Base-by-base conservation (phyloP, 192 early-diverging fungal species). In the Rhizophagus clarus region DNA sequence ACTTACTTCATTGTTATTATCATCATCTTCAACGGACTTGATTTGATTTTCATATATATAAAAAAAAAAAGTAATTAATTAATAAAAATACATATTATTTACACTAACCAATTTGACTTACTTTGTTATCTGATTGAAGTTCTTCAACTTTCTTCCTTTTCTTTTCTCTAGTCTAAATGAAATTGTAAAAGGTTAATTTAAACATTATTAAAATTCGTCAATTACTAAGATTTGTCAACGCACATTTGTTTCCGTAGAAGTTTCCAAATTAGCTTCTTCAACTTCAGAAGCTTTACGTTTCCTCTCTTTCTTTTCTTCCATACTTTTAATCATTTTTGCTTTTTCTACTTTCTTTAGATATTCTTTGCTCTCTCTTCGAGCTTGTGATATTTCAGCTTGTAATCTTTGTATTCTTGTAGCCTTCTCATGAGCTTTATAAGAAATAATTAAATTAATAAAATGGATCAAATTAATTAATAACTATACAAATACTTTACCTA, bases 341-440 rank as follows among this genome's bases (percentile, higher is more conserved):
- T 90, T 91, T 49, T 93, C 93, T 34, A 99, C 97, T 82, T 95
- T 99, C 81, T 87, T 90, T 71, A 96, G 56, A 84, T 96, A 97
- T 5, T 87, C 89, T 83, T 96, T 95, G 70, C 93, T 93, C 80
- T 99, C 97, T 51, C 94, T 86, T 80, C 92, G 91, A 15, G 94
- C 93, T 85, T 96, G 94, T 34, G 83, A 87, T 81, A 96, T 93
- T 84, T 98, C 97, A 8, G 89, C 90, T 81, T 91, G 87, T 63
- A 99, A 82, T 81, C 91, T 87, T 80, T 99, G 95, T 47, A 94
- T 92, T 64, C 93, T 84, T 1, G 94, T 92, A 8, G 90, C 90
- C 56, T 88, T 87, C 72, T 95, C 94, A 77, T 91, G 92, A 0
- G 91, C 93, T 91, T 82, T 68, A 17, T 11, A 9, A 47, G 29